phyloP scores from a whole-genome alignment of 768 basidiomycete genomes.

The Floccularia luteovirens region DNA sequence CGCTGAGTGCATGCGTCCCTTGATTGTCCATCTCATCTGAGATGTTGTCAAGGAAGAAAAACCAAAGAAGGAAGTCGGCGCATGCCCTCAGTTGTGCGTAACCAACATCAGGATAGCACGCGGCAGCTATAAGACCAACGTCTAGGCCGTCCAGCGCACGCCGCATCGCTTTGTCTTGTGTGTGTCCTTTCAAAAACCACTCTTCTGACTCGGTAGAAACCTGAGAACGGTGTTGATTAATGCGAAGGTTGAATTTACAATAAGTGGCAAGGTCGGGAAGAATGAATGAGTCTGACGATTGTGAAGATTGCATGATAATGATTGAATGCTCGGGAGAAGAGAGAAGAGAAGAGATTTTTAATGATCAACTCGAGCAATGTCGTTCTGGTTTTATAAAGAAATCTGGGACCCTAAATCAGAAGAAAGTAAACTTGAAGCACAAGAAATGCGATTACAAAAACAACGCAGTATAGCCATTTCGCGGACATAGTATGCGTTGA shows the following conservation, averaged over 20 bases:
- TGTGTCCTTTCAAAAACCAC: conserved; percentile 64
- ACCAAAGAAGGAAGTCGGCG: conserved; percentile 71
- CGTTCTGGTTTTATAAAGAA: too few species aligned
- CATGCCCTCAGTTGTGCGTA: conserved; percentile 59
- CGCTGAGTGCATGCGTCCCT: conserved; percentile 47
- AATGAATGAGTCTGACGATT: too few species aligned
- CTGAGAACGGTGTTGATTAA: conserved; percentile 51
- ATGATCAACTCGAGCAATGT: too few species aligned
- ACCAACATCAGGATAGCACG: conserved; percentile 55
- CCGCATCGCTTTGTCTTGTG: conserved; percentile 43
- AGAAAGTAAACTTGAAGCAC: too few species aligned
- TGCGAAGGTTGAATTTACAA: conserved; percentile 50
- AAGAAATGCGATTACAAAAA: too few species aligned
- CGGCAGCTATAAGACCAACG: conserved; percentile 62
- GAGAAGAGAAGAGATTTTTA: too few species aligned
- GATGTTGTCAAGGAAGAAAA: conserved; percentile 75
- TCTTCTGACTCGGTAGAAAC: conserved; percentile 55
- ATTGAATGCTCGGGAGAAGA: too few species aligned
- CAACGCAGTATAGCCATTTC: too few species aligned
- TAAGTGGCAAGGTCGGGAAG: conserved; percentile 77
- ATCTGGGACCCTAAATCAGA: too few species aligned
- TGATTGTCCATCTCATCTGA: conserved; percentile 73
- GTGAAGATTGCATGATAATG: too few species aligned
- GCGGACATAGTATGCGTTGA: too few species aligned
- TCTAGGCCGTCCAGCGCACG: conserved; percentile 63